Conservation (phyloP, 2,329 filamentous ascomycete species). For the Alternaria panax region DNA sequence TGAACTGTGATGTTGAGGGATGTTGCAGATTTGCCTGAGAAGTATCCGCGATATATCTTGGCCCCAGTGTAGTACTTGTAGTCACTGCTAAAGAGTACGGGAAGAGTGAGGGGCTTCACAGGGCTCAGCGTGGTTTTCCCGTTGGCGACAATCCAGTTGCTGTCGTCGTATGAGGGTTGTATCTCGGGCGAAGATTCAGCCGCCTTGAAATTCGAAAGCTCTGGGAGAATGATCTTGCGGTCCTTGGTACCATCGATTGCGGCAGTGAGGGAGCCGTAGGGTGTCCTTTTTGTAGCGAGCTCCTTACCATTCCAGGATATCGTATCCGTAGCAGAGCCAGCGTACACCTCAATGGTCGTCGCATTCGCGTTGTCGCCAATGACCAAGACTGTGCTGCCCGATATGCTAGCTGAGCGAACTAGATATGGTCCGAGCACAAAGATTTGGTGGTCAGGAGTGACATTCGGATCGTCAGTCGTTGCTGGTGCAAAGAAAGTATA, state of each 20-base stretch:
- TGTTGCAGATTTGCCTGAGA: conserved; percentile 52
- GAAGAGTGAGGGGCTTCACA: conserved; percentile 58
- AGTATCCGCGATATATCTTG: conserved; percentile 63
- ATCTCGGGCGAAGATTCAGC: conserved; percentile 61
- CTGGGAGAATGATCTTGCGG: conserved; percentile 54
- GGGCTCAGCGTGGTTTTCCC: conserved; percentile 58
- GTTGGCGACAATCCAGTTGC: conserved; percentile 59
- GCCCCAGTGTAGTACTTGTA: conserved; percentile 62
- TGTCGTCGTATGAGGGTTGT: conserved; percentile 58
- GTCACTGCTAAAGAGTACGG: conserved; percentile 63
- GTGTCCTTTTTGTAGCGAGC: conserved; percentile 48
- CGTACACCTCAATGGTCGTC: conserved; percentile 51
- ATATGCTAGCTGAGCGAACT: conserved; percentile 52
- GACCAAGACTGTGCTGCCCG: conserved; percentile 53
- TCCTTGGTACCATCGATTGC: conserved; percentile 50
- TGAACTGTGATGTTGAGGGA: conserved; percentile 59
- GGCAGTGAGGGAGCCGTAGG: conserved; percentile 56
- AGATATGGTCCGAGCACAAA: conserved; percentile 42
- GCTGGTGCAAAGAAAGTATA: conserved; percentile 65
- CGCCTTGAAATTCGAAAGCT: conserved; percentile 57
- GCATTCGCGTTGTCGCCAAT: conserved; percentile 57
- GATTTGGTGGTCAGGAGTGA: conserved; percentile 55
- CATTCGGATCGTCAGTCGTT: conserved; percentile 56
- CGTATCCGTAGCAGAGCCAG: conserved; percentile 36
- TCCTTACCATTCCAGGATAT: conserved; percentile 58